Percentiles rank a stretch among this genome's conserved stretches.
phyloP scores from a whole-genome alignment of 108 stramenopile species.

The Discostella stelligeroides region DNA sequence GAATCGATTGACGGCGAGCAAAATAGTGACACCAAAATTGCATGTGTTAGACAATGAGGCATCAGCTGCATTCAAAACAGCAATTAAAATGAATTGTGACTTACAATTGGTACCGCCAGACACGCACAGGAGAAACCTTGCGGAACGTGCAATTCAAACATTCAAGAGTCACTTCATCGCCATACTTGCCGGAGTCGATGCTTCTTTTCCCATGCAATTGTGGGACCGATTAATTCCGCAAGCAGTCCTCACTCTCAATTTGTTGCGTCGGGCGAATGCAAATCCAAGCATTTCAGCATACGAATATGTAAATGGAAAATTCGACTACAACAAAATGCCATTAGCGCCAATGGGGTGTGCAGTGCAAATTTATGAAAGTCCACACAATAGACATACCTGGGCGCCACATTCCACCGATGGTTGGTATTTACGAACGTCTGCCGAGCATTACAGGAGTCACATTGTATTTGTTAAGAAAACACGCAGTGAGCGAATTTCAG shows the following conservation, averaged over 20 bases:
- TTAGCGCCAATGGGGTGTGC: no score
- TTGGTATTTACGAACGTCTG: constrained; percentile 23
- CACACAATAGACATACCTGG: constrained; percentile 26
- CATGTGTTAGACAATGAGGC: no score
- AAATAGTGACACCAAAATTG: no score
- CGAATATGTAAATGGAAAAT: no score
- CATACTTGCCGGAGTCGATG: constrained; percentile 45
- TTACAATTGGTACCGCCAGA: constrained; percentile 42
- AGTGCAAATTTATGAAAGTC: constrained; percentile 33
- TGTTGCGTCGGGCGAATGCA: constrained; percentile 42
- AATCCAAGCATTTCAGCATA: constrained; percentile 28
- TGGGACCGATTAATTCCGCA: no score
- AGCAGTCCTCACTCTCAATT: no score
- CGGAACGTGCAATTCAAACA: constrained; percentile 53
- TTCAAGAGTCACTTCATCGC: no score
- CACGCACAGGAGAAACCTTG: constrained; percentile 49
- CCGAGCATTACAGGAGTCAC: constrained; percentile 28
- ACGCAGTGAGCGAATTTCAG: no score
- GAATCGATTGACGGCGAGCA: not conserved
- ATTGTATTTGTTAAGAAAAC: constrained; percentile 17
- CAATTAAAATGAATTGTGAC: constrained; percentile 2
- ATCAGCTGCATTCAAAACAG: not conserved
- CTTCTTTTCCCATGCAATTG: constrained; percentile 23
- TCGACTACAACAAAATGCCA: no score
- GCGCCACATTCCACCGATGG: constrained; percentile 22